Percentiles rank a stretch among this genome's conserved stretches.
phyloP scores from a whole-genome alignment of 1,284 basidiomycete genomes.

The Xerocomus amazonicus region DNA sequence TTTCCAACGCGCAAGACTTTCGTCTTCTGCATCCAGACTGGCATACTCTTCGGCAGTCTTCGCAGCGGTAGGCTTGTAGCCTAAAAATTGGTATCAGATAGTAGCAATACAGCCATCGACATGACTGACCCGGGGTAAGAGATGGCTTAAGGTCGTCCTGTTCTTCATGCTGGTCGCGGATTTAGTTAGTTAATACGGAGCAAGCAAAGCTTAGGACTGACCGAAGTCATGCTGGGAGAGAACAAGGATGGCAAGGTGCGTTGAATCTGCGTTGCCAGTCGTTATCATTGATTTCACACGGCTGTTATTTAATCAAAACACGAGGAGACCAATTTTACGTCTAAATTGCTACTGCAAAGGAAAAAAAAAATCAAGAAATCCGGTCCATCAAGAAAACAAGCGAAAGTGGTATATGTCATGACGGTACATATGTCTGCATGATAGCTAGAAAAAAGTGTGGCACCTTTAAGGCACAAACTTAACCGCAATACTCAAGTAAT shows the following conservation, averaged over 20 bases:
- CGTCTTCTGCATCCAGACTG: slow-evolving; percentile 79
- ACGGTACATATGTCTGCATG: slow-evolving; percentile 24
- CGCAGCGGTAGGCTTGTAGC: slow-evolving; percentile 66
- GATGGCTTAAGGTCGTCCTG: slow-evolving; percentile 63
- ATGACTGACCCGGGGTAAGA: slow-evolving; percentile 55
- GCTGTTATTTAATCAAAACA: slow-evolving; percentile 16
- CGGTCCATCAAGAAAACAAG: slow-evolving; percentile 25
- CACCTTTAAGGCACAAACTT: slow-evolving; percentile 29
- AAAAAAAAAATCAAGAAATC: slow-evolving; percentile 18
- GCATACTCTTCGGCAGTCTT: slow-evolving; percentile 72
- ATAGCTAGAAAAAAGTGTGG: slow-evolving; percentile 22
- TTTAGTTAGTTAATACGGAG: slow-evolving; percentile 6
- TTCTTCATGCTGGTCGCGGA: slow-evolving; percentile 47
- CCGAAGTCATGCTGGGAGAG: slow-evolving; percentile 40
- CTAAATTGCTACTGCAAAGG: slow-evolving; percentile 29
- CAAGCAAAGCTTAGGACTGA: slow-evolving; percentile 25
- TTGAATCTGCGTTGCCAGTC: slow-evolving; percentile 16
- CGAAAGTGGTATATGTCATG: slow-evolving; percentile 25
- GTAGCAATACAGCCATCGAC: neutral
- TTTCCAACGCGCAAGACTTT: slow-evolving; percentile 86
- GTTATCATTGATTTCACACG: slow-evolving; percentile 37
- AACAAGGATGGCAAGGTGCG: slow-evolving; percentile 18
- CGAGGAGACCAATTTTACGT: neutral
- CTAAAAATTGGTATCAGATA: slow-evolving; percentile 38
- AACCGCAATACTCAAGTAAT: slow-evolving; percentile 5